A percentile compares a stretch with the other conserved stretches of the same genome.
Evolutionary conservation across 495 filamentous ascomycete genomes (phyloP).

Genomic region (Penicillium samsonianum): DNA sequence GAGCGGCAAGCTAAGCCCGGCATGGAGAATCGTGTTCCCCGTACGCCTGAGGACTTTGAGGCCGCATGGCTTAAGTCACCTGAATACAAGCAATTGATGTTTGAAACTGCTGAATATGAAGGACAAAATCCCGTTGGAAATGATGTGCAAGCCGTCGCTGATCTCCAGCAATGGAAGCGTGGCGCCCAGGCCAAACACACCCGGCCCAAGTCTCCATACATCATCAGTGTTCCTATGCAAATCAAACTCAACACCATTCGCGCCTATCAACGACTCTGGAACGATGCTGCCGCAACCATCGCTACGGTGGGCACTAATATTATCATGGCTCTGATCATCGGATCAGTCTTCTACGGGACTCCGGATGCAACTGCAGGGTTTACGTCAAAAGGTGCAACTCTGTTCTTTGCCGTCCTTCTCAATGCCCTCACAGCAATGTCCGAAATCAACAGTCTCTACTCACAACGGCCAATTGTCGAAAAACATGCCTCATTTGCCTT

Average conservation of each 20-base stretch:
- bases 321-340: conserved; percentile 75
- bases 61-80: conserved; percentile 53
- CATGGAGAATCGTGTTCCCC: conserved; percentile 62
- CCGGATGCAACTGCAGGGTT: conserved; percentile 61
- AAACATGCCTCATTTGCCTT: conserved; percentile 61
- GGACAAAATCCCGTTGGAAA: conserved; percentile 21
- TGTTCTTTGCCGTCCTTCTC: conserved; percentile 83
- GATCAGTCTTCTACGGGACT: conserved; percentile 79
- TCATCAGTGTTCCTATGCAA: conserved; percentile 44
- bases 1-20: conserved; percentile 60
- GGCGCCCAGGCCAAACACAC: conserved; percentile 35
- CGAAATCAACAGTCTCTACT: conserved; percentile 59
- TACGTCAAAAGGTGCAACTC: conserved; percentile 68
- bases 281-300: conserved; percentile 71
- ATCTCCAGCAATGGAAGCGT: conserved; percentile 32
- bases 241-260: conserved; percentile 46
- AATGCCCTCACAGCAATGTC: conserved; percentile 51
- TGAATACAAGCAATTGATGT: conserved; percentile 47
- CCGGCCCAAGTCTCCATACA: conserved; percentile 39
- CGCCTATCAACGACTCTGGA: conserved; percentile 56
- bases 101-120: conserved; percentile 52
- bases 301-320: conserved; percentile 69
- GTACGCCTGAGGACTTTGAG: conserved; percentile 69
- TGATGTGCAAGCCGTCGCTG: conserved; percentile 12
- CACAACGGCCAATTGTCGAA: conserved; percentile 59